Evolutionary conservation across 371 early-diverging fungal genomes (phyloP), one percentile per base, ranked within the genome.

Genomic region (Parasitella parasitica): DNA sequence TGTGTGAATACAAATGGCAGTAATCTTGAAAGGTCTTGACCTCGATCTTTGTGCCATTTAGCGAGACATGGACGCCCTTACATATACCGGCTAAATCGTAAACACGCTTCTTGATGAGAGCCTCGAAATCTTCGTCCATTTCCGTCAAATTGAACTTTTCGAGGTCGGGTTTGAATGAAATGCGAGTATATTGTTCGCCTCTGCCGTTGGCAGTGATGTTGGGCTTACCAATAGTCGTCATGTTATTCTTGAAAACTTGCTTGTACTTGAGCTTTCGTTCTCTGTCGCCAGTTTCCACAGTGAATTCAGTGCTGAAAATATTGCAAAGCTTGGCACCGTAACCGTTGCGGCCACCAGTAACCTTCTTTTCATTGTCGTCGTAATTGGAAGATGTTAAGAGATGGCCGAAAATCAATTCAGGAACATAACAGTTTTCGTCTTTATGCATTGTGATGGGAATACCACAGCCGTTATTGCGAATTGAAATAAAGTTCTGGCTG

Each of bases 261-360:
- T 84, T 89, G 77, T 91, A 96, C 67, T 90, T 93, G 48, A 91
- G 83, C 32, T 86, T 80, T 20, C 82, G 80, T 20, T 78, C 80
- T 24, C 81, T 82, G 72, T 98, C 96, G 0, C 93, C 94, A 0
- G 99, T 99, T 78, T 99, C 99, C 9, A 99, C 95, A 32, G 86
- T 89, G 74, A 99, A 99, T 80, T 96, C 93, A 4, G 85, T 93
- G 67, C 94, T 94, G 69, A 99, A 99, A 53, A 99, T 99, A 70
- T 99, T 99, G 81, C 99, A 98, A 12, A 99, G 88, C 75, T 99
- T 99, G 36, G 99, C 99, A 57, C 99, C 99, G 73, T 96, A 99
- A 48, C 99, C 99, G 76, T 99, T 99, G 49, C 99, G 85, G 28
- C 99, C 99, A 70, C 99, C 99, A 6, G 97, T 96, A 18, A 97